Base-by-base conservation (phyloP, 805 yeast genomes). In the Lipomyces starkeyi region DNA sequence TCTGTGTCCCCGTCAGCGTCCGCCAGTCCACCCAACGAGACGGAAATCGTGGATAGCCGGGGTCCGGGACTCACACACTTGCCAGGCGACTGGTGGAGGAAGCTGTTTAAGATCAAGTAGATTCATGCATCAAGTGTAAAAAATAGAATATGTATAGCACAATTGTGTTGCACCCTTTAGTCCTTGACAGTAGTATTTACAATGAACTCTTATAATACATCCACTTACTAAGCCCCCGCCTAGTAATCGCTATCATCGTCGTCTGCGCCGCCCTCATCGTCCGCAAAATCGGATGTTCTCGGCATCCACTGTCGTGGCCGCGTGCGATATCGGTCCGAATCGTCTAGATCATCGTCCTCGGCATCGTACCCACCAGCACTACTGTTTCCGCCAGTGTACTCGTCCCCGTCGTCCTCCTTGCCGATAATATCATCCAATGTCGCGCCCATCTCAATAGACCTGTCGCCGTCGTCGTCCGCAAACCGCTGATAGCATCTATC, bases 401-500 rank as follows among this genome's bases (percentile, higher is more conserved):
- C 60, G 27, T 57, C 58, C 20, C 55, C 47, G 17, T 65, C 71
- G n/a, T 17, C 64, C 6, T n/a, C 60, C 17, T 20, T 37, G 27
- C 47, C 70, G 47, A 66, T 67, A 9, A 57, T 55, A 20, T 71
- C 78, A n/a, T 56, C 57, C 47, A 53, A 37, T 32, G 27, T 37
- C 11, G 49, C 65, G 13, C 62, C 68, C 40, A 56, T 25, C 17
- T 58, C 57, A 34, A 14, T 27, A 34, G 61, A 56, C 62, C 60
- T 32, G 37, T 69, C 67, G 8, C 66, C 72, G 65, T 69, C 72
- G 59, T 67, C 71, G 43, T 68, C 72, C 11, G 70, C 72, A 32
- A 69, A 69, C 58, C 69, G 63, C 56, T 56, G 47, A 59, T 58
- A 61, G 13, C 67, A 43, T 4, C 43, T 47, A 29, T 66, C 68